Conservation (phyloP, 805 yeast species). For the Sugiyamaella marilandica region DNA sequence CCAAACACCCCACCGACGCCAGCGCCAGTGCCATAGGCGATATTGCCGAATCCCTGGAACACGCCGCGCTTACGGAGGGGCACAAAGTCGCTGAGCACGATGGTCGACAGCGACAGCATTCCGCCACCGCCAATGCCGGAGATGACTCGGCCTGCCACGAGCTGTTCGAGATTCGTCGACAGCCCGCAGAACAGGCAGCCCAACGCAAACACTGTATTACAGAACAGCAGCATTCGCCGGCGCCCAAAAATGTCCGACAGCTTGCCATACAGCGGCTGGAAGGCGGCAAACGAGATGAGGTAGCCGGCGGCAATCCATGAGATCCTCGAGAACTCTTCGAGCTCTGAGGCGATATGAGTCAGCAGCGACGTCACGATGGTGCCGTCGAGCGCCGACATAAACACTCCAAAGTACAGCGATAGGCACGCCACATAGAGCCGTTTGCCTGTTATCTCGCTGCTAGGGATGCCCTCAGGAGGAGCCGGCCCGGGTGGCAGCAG, state of each 20-base stretch:
- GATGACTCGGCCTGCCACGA: slow-evolving; percentile 69
- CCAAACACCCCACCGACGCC: slow-evolving; percentile 59
- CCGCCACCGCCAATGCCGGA: slow-evolving; percentile 95
- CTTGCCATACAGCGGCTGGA: slow-evolving; percentile 71
- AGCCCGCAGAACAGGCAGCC: slow-evolving; percentile 52
- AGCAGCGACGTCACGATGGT: slow-evolving; percentile 58
- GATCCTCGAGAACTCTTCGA: slow-evolving; percentile 46
- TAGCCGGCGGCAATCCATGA: slow-evolving; percentile 74
- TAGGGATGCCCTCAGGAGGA: no score
- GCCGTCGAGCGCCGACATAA: slow-evolving; percentile 54
- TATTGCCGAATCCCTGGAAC: slow-evolving; percentile 77
- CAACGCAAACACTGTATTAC: slow-evolving; percentile 40
- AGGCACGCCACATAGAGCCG: slow-evolving; percentile 4
- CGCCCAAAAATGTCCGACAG: slow-evolving; percentile 54
- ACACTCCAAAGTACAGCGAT: slow-evolving; percentile 29
- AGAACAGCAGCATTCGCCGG: slow-evolving; percentile 37
- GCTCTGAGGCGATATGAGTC: slow-evolving; percentile 54
- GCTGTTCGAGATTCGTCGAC: slow-evolving; percentile 47
- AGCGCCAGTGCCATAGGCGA: slow-evolving; percentile 72
- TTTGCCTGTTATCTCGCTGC: not conserved
- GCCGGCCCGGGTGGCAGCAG: not conserved
- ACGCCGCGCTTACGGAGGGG: slow-evolving; percentile 73
- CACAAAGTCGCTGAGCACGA: slow-evolving; percentile 70
- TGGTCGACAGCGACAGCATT: slow-evolving; percentile 66
- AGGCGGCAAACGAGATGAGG: slow-evolving; percentile 62